Percentiles rank a stretch among this genome's conserved stretches.
phyloP scores from a whole-genome alignment of 768 basidiomycete genomes.

The Xerocomus brunneocitrinus region DNA sequence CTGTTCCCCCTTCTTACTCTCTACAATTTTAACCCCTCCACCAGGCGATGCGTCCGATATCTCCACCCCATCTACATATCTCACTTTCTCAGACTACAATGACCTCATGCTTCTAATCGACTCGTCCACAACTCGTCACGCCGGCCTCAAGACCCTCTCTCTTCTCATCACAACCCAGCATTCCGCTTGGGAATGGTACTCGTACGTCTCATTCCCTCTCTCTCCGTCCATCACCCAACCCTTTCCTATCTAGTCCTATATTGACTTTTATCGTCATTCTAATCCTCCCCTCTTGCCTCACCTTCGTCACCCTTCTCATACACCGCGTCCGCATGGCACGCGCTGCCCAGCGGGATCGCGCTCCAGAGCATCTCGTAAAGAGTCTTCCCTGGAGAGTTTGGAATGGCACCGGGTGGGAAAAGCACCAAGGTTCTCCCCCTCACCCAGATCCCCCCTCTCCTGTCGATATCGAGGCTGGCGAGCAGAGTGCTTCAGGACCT shows the following conservation, averaged over 20 bases:
- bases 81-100: conserved; percentile 78
- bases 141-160: conserved; percentile 70
- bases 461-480: conserved; percentile 38
- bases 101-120: conserved; percentile 65
- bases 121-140: conserved; percentile 74
- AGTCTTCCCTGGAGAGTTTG: conserved; percentile 79
- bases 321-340: conserved; percentile 83
- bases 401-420: conserved; percentile 78
- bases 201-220: conserved; percentile 42
- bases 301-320: conserved; percentile 82
- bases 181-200: conserved; percentile 90
- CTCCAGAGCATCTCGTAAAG: conserved; percentile 75
- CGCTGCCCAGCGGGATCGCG: conserved; percentile 78
- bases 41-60: conserved; percentile 84
- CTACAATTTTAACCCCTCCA: conserved; percentile 5
- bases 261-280: conserved; percentile 84
- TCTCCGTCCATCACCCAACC: conserved; percentile 2
- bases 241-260: conserved; percentile 53
- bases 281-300: conserved; percentile 84
- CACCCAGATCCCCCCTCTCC: conserved; percentile 27
- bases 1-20: conserved; percentile 33
- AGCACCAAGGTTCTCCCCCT: conserved; percentile 45
- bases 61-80: conserved; percentile 79
- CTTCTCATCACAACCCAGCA: conserved; percentile 74
- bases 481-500: conserved; percentile 18